These are phyloP conservation scores for Hemisphaericaspora lyxosophila DNA, from an alignment of 1,139 yeast genomes.

Conservation along the genomic window DNA sequence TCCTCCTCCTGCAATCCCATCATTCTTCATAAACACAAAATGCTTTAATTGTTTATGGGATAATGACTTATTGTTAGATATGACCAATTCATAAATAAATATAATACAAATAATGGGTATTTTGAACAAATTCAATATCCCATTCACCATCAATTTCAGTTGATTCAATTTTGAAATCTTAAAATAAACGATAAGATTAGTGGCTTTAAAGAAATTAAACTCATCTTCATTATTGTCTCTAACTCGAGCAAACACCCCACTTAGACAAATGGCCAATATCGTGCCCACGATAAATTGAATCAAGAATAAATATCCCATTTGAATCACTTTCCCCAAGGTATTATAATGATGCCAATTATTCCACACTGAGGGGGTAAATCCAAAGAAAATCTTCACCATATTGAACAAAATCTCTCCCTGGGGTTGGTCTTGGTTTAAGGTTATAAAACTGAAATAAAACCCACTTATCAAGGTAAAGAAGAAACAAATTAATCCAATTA, in stretches of 20 bases:
- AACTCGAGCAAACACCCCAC: slow-evolving; percentile 42
- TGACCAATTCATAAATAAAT: slow-evolving; percentile 31
- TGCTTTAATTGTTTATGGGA: slow-evolving; percentile 28
- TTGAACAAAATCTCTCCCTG: slow-evolving; percentile 55
- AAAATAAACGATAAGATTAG: slow-evolving; percentile 38
- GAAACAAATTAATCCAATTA: slow-evolving; percentile 52
- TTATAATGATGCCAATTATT: slow-evolving; percentile 56
- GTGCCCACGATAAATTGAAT: slow-evolving; percentile 60
- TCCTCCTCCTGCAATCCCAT: too few species aligned
- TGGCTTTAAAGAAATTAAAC: slow-evolving; percentile 41
- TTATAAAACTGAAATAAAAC: slow-evolving; percentile 56
- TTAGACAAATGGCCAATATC: slow-evolving; percentile 58
- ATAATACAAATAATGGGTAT: slow-evolving; percentile 36
- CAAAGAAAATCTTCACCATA: slow-evolving; percentile 56
- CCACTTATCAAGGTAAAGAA: slow-evolving; percentile 56
- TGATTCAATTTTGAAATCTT: slow-evolving; percentile 21
- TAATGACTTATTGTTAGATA: slow-evolving; percentile 14
- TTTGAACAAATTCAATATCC: slow-evolving; percentile 26
- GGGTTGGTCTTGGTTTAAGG: slow-evolving; percentile 47
- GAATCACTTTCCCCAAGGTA: slow-evolving; percentile 47
- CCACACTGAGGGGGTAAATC: slow-evolving; percentile 68
- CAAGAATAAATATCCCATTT: slow-evolving; percentile 54
- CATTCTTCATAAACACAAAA: slow-evolving; percentile 32
- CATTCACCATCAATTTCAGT: slow-evolving; percentile 8
- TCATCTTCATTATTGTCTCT: slow-evolving; percentile 41